These are phyloP conservation scores for Cyclotella kingstonii DNA, from an alignment of 108 stramenopile species.

Conservation along the genomic window DNA sequence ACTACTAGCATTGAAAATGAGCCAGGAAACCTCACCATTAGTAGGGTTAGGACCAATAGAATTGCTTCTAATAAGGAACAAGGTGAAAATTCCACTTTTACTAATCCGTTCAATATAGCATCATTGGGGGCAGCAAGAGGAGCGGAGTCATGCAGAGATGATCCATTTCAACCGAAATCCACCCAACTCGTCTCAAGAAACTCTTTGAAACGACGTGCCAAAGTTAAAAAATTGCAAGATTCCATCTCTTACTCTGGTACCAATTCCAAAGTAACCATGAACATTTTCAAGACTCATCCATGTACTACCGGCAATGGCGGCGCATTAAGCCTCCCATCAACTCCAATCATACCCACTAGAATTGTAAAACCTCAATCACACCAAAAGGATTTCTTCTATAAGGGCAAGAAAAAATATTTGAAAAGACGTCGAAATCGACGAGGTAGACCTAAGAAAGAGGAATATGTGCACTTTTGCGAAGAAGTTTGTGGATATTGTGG, in stretches of 20 bases:
- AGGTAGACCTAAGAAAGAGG: constrained; percentile 22
- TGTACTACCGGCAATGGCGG: neutral
- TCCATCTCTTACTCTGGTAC: neutral
- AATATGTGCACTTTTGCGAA: constrained; percentile 29
- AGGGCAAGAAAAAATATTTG: constrained; percentile 12
- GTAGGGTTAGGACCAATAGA: neutral
- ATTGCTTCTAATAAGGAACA: no score
- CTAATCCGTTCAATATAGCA: no score
- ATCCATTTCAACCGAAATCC: no score
- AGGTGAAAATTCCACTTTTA: no score
- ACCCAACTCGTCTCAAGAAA: no score
- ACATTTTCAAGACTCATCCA: no score
- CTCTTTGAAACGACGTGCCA: no score
- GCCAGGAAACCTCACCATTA: neutral
- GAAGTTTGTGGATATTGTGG: constrained; percentile 22
- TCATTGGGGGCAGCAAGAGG: no score
- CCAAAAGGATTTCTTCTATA: constrained; percentile 5
- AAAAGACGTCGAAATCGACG: constrained; percentile 12
- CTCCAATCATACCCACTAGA: constrained; percentile 1
- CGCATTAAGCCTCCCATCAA: neutral
- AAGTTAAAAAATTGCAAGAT: no score
- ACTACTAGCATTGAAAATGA: neutral
- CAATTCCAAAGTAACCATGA: neutral
- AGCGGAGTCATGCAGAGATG: no score
- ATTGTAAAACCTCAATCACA: constrained; percentile 12